phyloP scores from a whole-genome alignment of 257 asterid species.

The Solanum megistacrolobum region DNA sequence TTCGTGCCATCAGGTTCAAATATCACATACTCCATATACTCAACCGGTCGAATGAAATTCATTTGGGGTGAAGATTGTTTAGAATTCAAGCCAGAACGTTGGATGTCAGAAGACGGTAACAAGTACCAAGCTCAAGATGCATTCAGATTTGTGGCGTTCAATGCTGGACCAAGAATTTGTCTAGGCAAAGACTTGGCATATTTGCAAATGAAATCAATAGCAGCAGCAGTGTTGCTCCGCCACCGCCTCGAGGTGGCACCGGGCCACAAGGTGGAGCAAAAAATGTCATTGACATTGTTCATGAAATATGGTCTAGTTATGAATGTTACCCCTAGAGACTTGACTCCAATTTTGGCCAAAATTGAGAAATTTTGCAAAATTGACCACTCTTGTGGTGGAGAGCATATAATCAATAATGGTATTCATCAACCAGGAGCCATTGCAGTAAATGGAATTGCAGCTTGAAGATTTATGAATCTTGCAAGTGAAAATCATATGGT shows the following conservation, averaged over 20 bases:
- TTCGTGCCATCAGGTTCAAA: conserved; percentile 51
- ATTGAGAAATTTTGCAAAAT: background rate
- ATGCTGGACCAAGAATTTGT: conserved; percentile 56
- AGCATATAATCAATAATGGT: background rate
- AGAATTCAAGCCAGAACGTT: conserved; percentile 54
- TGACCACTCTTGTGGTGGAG: background rate
- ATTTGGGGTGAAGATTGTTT: conserved; percentile 54
- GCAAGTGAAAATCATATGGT: background rate
- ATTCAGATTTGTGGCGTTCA: conserved; percentile 40
- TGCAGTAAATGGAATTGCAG: background rate
- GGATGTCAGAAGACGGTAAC: conserved; percentile 39
- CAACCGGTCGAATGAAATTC: conserved; percentile 49
- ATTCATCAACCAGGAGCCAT: background rate
- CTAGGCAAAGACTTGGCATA: conserved; percentile 52
- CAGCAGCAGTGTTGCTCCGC: conserved; percentile 43
- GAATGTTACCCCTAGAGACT: conserved; percentile 36
- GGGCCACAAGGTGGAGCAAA: conserved; percentile 52
- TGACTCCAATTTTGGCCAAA: conserved; percentile 29
- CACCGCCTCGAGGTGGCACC: conserved; percentile 38
- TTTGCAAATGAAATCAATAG: conserved; percentile 53
- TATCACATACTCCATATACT: conserved; percentile 53
- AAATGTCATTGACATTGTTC: conserved; percentile 58
- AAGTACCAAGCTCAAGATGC: conserved; percentile 29
- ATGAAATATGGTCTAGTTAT: conserved; percentile 49
- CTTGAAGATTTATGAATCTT: background rate